Conservation (phyloP, 75 land plant genomes). For the Ceratopteris richardii region DNA sequence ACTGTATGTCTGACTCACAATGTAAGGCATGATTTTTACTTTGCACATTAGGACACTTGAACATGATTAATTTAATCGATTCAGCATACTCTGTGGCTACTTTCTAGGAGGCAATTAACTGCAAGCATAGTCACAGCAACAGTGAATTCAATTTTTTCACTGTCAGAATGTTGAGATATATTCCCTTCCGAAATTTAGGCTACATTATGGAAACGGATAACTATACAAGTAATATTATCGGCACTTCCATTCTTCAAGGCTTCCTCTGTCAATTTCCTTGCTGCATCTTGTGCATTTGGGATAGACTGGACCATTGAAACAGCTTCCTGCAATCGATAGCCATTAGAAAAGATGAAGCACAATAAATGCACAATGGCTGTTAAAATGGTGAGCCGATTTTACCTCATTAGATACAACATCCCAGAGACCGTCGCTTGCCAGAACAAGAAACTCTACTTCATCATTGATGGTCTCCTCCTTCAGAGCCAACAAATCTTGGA, state of each 20-base stretch:
- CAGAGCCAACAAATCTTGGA: neutral
- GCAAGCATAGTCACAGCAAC: no score
- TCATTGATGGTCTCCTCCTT: slow-evolving; percentile 74
- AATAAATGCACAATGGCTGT: neutral
- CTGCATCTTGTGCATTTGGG: slow-evolving; percentile 45
- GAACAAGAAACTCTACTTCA: slow-evolving; percentile 74
- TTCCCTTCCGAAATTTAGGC: no score
- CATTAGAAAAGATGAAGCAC: neutral
- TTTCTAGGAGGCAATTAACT: no score
- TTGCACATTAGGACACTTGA: no score
- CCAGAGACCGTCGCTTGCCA: slow-evolving; percentile 94
- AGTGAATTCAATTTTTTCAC: no score
- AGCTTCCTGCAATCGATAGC: slow-evolving; percentile 29
- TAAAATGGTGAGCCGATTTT: neutral
- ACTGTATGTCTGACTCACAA: no score
- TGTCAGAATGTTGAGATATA: no score
- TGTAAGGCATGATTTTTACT: no score
- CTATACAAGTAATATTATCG: slow-evolving; percentile 64
- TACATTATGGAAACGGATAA: slow-evolving; percentile 39
- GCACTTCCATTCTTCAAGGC: slow-evolving; percentile 51
- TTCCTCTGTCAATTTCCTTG: slow-evolving; percentile 42
- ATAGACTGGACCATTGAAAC: slow-evolving; percentile 41
- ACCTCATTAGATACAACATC: slow-evolving; percentile 96
- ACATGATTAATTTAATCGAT: no score
- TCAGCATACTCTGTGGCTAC: no score